Percentiles rank a stretch among this genome's conserved stretches.
phyloP scores from a whole-genome alignment of 768 basidiomycete species.

The Sistotremastrum niveocremeum region DNA sequence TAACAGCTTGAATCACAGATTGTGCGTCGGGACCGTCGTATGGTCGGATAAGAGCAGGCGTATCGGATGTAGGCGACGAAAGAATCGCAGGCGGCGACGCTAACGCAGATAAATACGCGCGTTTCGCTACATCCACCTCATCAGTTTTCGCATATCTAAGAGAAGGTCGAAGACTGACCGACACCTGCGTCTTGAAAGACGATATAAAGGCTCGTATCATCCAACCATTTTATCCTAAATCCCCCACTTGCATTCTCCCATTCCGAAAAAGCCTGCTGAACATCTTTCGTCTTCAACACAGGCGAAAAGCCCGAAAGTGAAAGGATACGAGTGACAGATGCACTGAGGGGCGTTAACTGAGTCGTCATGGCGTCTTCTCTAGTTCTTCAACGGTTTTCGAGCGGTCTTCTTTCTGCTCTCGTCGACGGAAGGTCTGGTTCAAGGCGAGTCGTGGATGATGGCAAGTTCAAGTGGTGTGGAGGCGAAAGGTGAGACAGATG shows the following conservation, averaged over 20 bases:
- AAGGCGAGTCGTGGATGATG: too few species aligned
- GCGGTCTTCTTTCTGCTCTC: too few species aligned
- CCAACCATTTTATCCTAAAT: conserved; percentile 98
- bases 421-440: too few species aligned
- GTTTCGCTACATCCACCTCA: conserved; percentile 62
- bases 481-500: too few species aligned
- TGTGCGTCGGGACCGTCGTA: conserved; percentile 95
- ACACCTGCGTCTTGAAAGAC: conserved; percentile 85
- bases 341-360: conserved; percentile 72
- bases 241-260: conserved; percentile 81
- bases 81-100: conserved; percentile 68
- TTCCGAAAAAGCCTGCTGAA: conserved; percentile 80
- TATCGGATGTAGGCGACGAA: conserved; percentile 37
- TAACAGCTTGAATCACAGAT: conserved; percentile 68
- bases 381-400: too few species aligned
- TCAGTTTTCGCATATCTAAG: neutral
- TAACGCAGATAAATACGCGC: conserved; percentile 84
- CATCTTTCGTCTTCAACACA: conserved; percentile 95
- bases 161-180: conserved; percentile 50
- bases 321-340: conserved; percentile 92
- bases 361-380: conserved; percentile 36
- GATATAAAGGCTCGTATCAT: conserved; percentile 89
- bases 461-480: too few species aligned
- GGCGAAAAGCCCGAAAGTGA: conserved; percentile 85
- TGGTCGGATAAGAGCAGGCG: conserved; percentile 58